These are phyloP conservation scores for Hypomontagnella monticulosa DNA, from an alignment of 495 filamentous ascomycete species.

Conservation along the genomic window DNA sequence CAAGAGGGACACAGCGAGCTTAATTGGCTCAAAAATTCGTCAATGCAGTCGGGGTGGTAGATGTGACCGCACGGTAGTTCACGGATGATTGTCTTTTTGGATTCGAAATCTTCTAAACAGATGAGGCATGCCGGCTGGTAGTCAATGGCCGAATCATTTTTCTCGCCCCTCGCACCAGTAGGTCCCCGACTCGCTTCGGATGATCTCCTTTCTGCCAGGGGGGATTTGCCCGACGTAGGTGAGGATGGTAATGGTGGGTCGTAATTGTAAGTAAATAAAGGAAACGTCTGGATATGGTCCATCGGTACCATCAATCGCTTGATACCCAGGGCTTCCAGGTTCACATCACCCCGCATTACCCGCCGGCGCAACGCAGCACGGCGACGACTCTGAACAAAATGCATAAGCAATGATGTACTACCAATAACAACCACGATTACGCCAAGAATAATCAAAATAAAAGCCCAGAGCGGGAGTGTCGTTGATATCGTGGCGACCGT, in stretches of 20 bases:
- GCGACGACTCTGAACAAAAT: slow-evolving; percentile 73
- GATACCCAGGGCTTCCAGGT: slow-evolving; percentile 82
- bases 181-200: slow-evolving; percentile 35
- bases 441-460: slow-evolving; percentile 81
- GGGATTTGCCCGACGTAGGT: slow-evolving; percentile 27
- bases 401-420: slow-evolving; percentile 75
- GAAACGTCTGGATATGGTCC: slow-evolving; percentile 73
- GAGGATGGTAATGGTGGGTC: slow-evolving; percentile 45
- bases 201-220: slow-evolving; percentile 25
- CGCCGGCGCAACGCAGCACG: slow-evolving; percentile 71
- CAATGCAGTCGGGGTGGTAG: slow-evolving; percentile 90
- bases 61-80: slow-evolving; percentile 90
- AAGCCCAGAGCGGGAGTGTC: slow-evolving; percentile 77
- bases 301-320: slow-evolving; percentile 76
- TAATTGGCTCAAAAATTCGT: slow-evolving; percentile 73
- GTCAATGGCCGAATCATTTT: slow-evolving; percentile 51
- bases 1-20: slow-evolving; percentile 89
- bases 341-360: slow-evolving; percentile 77
- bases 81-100: slow-evolving; percentile 73
- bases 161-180: slow-evolving; percentile 22
- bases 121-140: slow-evolving; percentile 83
- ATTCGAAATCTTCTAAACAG: slow-evolving; percentile 83
- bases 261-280: slow-evolving; percentile 75
- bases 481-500: slow-evolving; percentile 47
- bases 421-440: slow-evolving; percentile 73